Evolutionary conservation across 306 rosid species (phyloP), one percentile per base, ranked within the genome.

Genomic region (Rosa lucieae): DNA sequence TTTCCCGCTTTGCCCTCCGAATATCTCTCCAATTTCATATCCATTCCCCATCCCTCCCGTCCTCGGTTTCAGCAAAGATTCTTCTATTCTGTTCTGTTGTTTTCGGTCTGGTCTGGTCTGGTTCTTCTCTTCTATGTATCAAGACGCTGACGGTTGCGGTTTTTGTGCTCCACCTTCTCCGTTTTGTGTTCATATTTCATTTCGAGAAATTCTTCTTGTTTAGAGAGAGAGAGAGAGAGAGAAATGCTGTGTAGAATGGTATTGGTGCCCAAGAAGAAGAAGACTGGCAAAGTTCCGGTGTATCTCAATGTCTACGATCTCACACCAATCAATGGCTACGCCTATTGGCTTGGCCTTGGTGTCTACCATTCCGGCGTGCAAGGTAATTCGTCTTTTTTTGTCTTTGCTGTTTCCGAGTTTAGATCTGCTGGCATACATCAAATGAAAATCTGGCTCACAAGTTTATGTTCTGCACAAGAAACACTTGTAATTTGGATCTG

Each of bases 301-400:
- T 78, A 91, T 78, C 88, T 95, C 6, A 95, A 95, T 78, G 99
- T 95, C 6, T 95, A 95, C 77, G 99, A 95, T 70, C 93, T 95
- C 15, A 95, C 99, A 73, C 88, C 98, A 6, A 90, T 95, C 10
- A 95, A 95, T 70, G 98, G 97, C 17, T 95, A 92, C 79, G 97
- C 99, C 0, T 95, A 92, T 80, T 95, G 99, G 99, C 78, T 95
- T 68, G 99, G 99, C 52, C 99, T 95, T 66, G 99, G 99, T 3
- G 92, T 92, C 74, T 95, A 92, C 74, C 99, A 95, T 84, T 95
- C 99, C 4, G 99, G 99, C 5, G 97, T 95, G 29, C 96, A 95
- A 88, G 99, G 99, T 92, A 79, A 56, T 0, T 70, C 4, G 0
- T 11, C 10, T 8, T 8, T 65, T 73, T 1, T 8, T 59, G 23